Evolutionary conservation across 495 filamentous ascomycete species (phyloP), one percentile per base, ranked within the genome.

Genomic region (Tuber calosporum): DNA sequence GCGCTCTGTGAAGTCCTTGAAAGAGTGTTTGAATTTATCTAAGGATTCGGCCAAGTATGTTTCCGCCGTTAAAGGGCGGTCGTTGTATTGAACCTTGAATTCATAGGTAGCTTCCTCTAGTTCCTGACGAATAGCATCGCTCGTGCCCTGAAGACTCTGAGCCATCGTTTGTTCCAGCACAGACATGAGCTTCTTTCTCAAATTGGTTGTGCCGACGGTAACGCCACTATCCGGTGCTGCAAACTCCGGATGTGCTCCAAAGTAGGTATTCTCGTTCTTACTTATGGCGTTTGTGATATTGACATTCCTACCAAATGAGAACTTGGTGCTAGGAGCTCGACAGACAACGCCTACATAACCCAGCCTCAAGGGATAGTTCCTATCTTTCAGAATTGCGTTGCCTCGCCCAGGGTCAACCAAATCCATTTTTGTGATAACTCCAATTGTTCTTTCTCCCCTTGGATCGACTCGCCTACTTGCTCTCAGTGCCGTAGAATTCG

Each of bases 11-110:
- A 97, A 97, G 72, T 88, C 90, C 82, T 97, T 96, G 84, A 98
- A 98, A 0, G 92, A 92, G 83, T 98, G 95, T 85, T 99, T 99
- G 86, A 99, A 98, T 20, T 90, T 89, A 81, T 99, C 95, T 1
- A 99, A 86, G 78, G 90, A 94, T 77, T 97, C 95, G 4, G 95
- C 96, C 20, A 99, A 86, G 78, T 99, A 97, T 19, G 94, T 94
- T 82, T 98, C 96, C 1, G 95, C 96, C 74, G 92, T 95, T 67
- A 99, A 84, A 30, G 94, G 92, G 37, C 95, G 88, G 81, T 99
- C 96, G 80, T 98, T 99, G 84, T 99, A 99, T 82, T 99, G 96
- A 30, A 99, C 96, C 82, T 98, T 99, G 87, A 97, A 98, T 79
- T 99, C 95, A 79, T 99, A 99, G 0, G 93, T 94, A 7, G 95